Percentiles rank a stretch among this genome's conserved stretches.
phyloP scores from a whole-genome alignment of 1,139 yeast species.

The Magnusiomyces magnusii region DNA sequence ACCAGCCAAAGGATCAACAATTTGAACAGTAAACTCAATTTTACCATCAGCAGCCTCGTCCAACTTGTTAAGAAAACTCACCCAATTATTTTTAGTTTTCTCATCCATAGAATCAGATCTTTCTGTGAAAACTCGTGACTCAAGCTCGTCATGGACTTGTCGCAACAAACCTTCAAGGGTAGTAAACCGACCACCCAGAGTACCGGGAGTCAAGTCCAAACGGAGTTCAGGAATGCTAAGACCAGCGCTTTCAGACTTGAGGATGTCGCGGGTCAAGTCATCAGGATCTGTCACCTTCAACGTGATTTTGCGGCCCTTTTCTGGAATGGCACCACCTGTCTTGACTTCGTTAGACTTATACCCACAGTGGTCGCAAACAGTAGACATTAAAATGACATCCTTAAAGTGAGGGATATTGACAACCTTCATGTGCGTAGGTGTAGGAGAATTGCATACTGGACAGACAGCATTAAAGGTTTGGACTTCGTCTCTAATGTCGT shows the following conservation, averaged over 20 bases:
- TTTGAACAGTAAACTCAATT: slow-evolving; percentile 68
- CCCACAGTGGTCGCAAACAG: slow-evolving; percentile 88
- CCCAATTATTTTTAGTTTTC: slow-evolving; percentile 73
- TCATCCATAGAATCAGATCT: slow-evolving; percentile 90
- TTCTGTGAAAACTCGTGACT: slow-evolving; percentile 74
- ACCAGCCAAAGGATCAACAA: slow-evolving; percentile 94
- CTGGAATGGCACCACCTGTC: slow-evolving; percentile 96
- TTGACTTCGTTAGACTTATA: slow-evolving; percentile 96
- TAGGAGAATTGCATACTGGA: slow-evolving; percentile 67
- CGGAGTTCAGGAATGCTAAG: slow-evolving; percentile 77
- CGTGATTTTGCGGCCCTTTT: slow-evolving; percentile 66
- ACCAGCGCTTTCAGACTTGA: slow-evolving; percentile 92
- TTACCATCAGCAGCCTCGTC: slow-evolving; percentile 82
- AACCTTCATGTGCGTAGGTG: slow-evolving; percentile 94
- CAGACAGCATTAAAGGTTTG: slow-evolving; percentile 92
- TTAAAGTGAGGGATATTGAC: slow-evolving; percentile 97
- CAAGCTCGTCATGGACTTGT: slow-evolving; percentile 86
- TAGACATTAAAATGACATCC: slow-evolving; percentile 95
- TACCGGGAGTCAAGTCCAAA: slow-evolving; percentile 91
- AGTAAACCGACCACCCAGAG: slow-evolving; percentile 96
- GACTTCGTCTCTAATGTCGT: slow-evolving; percentile 90
- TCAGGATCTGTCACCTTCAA: slow-evolving; percentile 82
- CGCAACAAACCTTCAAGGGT: slow-evolving; percentile 87
- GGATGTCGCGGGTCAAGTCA: slow-evolving; percentile 88
- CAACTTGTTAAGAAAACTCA: slow-evolving; percentile 61